Base-by-base conservation (phyloP, 345 rosid species). In the Syzygium aromaticum region DNA sequence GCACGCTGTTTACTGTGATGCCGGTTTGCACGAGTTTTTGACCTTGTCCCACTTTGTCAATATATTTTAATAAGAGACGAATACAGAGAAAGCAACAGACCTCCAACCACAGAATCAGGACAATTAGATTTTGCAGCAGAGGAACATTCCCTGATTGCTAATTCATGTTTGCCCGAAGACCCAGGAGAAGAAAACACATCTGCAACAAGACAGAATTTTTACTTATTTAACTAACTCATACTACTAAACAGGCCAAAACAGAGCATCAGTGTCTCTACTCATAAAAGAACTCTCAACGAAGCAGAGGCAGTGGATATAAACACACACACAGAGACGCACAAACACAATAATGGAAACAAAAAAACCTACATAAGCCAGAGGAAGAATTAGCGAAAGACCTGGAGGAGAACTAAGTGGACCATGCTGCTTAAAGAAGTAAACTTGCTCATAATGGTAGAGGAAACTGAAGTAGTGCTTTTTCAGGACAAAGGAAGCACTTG, bases 401-500 rank as follows among this genome's bases (percentile, higher is more conserved):
- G 95, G 64, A 54, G 98, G 94, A 87, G 89, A 84, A 52, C 87
- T 86, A 27, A 93, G 89, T 64, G 96, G 94, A 84, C 98, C 99
- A 90, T 93, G 95, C 85, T 86, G 87, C 88, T 87, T 91, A 80
- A 95, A 97, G 94, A 94, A 93, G 89, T 97, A 94, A 89, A 95
- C 97, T 88, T 96, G 98, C 88, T 97, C 99, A 54, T 94, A 97
- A 87, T 97, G 98, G 89, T 91, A 97, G 59, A 97, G 98, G 88
- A 96, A 95, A 78, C 93, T 91, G 22, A 90, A 92, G 87, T 97
- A 97, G 87, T 97, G 98, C 91, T 96, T 97, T 91, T 95, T 95
- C 88, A 97, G 89, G 57, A 96, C 99, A 86, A 93, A 97, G 33
- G 99, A 97, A 83, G 99, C 99, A 89, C 99, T 97, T 57, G 99